Base-by-base conservation (phyloP, 495 filamentous ascomycete species). In the Xylaria bambusicola region DNA sequence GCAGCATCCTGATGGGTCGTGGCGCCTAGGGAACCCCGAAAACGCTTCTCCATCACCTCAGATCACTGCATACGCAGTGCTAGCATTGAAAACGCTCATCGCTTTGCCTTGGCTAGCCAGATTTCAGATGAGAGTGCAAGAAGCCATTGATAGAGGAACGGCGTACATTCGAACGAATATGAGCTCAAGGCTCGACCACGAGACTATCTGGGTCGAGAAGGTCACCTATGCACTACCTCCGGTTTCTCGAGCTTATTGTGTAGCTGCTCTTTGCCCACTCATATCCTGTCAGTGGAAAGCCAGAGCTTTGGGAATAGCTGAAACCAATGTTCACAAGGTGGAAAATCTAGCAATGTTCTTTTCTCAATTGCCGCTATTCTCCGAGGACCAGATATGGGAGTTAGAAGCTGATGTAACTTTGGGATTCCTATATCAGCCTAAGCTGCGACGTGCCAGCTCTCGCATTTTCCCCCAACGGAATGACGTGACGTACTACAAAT, bases 201-300 rank as follows among this genome's bases (percentile, higher is more conserved):
- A 62, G 20, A 52, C 54, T 38, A 40, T 74, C 3, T 78, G 75
- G 75, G 64, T 78, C 9, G 75, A 73, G 48, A 78, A 78, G 55
- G 68, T 72, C n/a, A 63, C 66, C 8, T 77, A 75, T 53, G 54
- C 51, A n/a, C 71, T 66, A 2, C 23, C 54, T 1, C 20, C 69
- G 2, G 56, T 78, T 8, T 58, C 62, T 1, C n/a, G 67, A 38
- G 55, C 64, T 2, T 77, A 77, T 44, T 58, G 36, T 20, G 47
- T 72, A 9, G 63, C 71, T 6, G 73, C 74, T 60, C 23, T 23
- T 46, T 42, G 7, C 10, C 15, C 60, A 66, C 41, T 62, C 12
- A 3, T 15, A 3, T 15, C 15, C 15, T 40, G n/a, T 17, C 3
- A 40, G n/a, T 40, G 36, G 36, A 40, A 6, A 3, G 15, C 9